phyloP scores from a whole-genome alignment of 2,329 filamentous ascomycete species.

The Kalmusia sp. region DNA sequence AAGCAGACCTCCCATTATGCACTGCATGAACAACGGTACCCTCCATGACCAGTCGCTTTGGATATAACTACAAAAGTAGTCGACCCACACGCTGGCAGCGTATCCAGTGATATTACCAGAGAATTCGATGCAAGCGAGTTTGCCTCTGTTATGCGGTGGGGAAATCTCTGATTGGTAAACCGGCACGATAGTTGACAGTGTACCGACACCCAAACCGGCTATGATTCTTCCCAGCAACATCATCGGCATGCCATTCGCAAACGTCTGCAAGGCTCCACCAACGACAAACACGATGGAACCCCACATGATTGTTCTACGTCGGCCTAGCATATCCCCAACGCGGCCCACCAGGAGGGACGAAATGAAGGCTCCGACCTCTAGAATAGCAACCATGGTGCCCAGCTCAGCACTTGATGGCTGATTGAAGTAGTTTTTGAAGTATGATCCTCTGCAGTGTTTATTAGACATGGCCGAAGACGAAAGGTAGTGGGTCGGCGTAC shows the following conservation, averaged over 20 bases:
- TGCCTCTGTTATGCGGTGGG: constrained; percentile 93
- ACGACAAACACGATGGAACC: constrained; percentile 86
- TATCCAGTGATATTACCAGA: constrained; percentile 97
- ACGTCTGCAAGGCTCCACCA: constrained; percentile 84
- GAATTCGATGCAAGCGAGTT: constrained; percentile 97
- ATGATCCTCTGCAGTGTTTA: constrained; percentile 69
- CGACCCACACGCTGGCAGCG: constrained; percentile 96
- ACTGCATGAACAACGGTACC: constrained; percentile 88
- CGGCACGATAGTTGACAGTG: constrained; percentile 59
- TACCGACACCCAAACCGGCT: constrained; percentile 59
- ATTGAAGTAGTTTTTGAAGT: constrained; percentile 91
- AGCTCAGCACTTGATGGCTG: constrained; percentile 86
- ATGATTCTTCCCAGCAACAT: constrained; percentile 69
- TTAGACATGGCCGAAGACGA: constrained; percentile 34
- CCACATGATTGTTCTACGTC: constrained; percentile 89
- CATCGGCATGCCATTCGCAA: constrained; percentile 83
- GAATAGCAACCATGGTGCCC: constrained; percentile 96
- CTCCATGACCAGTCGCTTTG: constrained; percentile 87
- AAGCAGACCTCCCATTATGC: constrained; percentile 88
- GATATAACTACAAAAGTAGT: constrained; percentile 96
- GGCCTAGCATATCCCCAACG: constrained; percentile 89
- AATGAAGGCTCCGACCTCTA: constrained; percentile 91
- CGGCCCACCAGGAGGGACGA: constrained; percentile 86
- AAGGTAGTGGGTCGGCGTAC: constrained; percentile 54
- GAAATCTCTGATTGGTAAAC: constrained; percentile 69